phyloP scores from a whole-genome alignment of 495 filamentous ascomycete genomes.

The Neurospora discreta region DNA sequence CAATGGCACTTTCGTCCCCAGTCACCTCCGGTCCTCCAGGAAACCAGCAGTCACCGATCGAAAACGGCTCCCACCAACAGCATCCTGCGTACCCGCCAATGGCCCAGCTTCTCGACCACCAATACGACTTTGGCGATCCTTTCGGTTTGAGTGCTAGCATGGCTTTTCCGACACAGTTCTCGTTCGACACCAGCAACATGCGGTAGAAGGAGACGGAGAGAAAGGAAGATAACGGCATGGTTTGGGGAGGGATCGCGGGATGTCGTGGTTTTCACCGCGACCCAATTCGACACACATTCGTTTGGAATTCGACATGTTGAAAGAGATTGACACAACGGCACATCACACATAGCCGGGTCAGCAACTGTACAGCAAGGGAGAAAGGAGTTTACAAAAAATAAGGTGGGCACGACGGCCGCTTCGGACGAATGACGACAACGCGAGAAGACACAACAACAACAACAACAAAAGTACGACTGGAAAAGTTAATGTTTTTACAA shows the following conservation, averaged over 20 bases:
- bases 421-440: background rate
- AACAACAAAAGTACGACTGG: background rate
- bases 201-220: slow-evolving; percentile 17
- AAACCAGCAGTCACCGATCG: slow-evolving; percentile 24
- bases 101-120: slow-evolving; percentile 65
- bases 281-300: background rate
- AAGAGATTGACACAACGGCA: background rate
- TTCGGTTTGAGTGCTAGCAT: slow-evolving; percentile 87
- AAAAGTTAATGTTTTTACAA: background rate
- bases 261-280: background rate
- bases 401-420: background rate
- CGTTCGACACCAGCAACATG: slow-evolving; percentile 59
- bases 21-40: slow-evolving; percentile 25
- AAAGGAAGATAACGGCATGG: background rate
- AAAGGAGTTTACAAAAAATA: background rate
- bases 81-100: slow-evolving; percentile 42
- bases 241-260: background rate
- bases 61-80: slow-evolving; percentile 23
- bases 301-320: background rate
- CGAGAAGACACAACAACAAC: background rate
- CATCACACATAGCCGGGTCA: background rate
- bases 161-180: slow-evolving; percentile 87
- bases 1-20: slow-evolving; percentile 31
- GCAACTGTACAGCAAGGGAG: background rate
- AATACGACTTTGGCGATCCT: slow-evolving; percentile 70